Evolutionary conservation across 2,329 filamentous ascomycete genomes (phyloP).

Genomic region (Colletotrichum endophyticum): DNA sequence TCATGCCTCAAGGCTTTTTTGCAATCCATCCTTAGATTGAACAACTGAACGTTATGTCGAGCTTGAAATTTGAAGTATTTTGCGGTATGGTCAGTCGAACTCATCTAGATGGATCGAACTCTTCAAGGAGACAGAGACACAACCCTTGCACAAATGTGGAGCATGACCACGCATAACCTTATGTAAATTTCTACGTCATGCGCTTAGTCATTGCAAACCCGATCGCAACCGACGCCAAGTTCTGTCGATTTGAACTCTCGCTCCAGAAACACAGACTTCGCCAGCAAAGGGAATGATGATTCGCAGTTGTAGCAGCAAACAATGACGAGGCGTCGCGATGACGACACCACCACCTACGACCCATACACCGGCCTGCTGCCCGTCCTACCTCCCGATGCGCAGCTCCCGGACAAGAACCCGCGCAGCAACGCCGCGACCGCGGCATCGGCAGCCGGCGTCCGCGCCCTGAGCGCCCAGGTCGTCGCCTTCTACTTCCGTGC

Average conservation of each 20-base stretch:
- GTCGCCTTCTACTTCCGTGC: slow-evolving; percentile 92
- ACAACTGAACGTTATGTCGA: accelerated
- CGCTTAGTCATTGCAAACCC: slow-evolving; percentile 6
- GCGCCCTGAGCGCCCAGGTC: slow-evolving; percentile 82
- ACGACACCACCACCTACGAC: slow-evolving; percentile 10
- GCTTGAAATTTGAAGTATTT: neutral
- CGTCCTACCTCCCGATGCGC: slow-evolving; percentile 44
- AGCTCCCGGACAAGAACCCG: slow-evolving; percentile 49
- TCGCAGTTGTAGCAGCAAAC: neutral
- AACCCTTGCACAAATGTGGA: neutral
- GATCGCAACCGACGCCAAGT: slow-evolving; percentile 19
- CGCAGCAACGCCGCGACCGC: slow-evolving; percentile 67
- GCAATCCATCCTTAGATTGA: accelerated
- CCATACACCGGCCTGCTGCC: slow-evolving; percentile 46
- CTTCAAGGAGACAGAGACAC: neutral
- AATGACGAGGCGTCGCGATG: slow-evolving; percentile 21
- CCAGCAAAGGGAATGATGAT: slow-evolving; percentile 1
- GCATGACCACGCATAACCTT: neutral
- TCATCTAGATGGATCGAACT: neutral
- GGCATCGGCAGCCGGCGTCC: slow-evolving; percentile 84
- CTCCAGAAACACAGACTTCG: neutral
- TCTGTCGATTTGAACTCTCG: neutral
- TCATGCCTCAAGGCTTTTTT: accelerated
- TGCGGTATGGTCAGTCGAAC: neutral
- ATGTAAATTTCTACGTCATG: neutral